These are phyloP conservation scores for Marchantia paleacea DNA, from an alignment of 225 moss, liverwort and hornwort species.

Conservation along the genomic window DNA sequence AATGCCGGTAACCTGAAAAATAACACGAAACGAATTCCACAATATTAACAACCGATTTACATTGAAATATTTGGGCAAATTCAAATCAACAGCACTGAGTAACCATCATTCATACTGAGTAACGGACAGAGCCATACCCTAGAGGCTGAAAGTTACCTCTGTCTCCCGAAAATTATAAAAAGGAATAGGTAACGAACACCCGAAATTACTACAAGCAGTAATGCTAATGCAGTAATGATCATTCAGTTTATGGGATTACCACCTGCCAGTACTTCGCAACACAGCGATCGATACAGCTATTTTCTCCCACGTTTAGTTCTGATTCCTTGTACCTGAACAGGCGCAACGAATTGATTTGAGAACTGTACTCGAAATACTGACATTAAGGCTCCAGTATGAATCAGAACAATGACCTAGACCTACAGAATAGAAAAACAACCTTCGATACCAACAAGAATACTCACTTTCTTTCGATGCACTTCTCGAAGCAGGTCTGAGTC, in stretches of 20 bases:
- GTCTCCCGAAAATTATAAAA: too few relatives aligned
- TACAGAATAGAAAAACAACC: too few relatives aligned
- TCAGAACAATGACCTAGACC: too few relatives aligned
- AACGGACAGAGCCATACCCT: too few relatives aligned
- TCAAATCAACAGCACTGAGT: too few relatives aligned
- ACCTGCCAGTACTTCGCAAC: slow-evolving; percentile 99
- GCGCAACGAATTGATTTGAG: neutral
- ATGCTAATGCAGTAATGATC: too few relatives aligned
- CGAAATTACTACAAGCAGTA: too few relatives aligned
- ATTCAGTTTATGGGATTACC: neutral
- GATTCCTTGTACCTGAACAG: slow-evolving; percentile 77
- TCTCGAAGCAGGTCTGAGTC: slow-evolving; percentile 57
- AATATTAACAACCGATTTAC: neutral
- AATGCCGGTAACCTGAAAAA: slow-evolving; percentile 74
- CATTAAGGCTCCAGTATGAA: too few relatives aligned
- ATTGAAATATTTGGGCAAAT: too few relatives aligned
- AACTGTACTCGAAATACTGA: too few relatives aligned
- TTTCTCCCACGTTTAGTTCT: slow-evolving; percentile 86
- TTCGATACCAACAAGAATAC: neutral
- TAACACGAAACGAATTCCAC: neutral
- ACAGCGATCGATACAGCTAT: slow-evolving; percentile 93
- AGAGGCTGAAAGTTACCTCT: too few relatives aligned
- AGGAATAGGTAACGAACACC: neutral
- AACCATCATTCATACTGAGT: too few relatives aligned
- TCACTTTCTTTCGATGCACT: slow-evolving; percentile 59